A percentile compares a stretch with the other conserved stretches of the same genome.
Conservation (phyloP, 768 basidiomycete species). For the Xerocomellus intermedius region DNA sequence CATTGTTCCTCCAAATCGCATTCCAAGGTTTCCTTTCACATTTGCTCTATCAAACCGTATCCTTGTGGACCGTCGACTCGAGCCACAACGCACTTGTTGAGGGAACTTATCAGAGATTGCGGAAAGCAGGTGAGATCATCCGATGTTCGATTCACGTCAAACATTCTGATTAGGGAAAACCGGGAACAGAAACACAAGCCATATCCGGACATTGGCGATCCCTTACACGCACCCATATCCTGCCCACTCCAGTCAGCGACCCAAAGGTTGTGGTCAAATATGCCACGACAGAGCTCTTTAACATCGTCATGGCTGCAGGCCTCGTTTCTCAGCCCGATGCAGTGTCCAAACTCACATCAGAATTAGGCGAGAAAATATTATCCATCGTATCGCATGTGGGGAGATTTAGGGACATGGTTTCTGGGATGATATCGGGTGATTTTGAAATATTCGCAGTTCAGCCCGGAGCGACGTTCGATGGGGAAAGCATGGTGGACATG, state of each 20-base stretch:
- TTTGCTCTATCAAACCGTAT: neutral
- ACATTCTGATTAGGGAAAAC: no score
- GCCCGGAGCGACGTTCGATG: neutral
- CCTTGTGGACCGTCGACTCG: neutral
- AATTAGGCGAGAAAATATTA: neutral
- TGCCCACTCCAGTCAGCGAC: neutral
- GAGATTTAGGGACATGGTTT: neutral
- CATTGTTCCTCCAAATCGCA: neutral
- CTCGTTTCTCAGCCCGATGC: neutral
- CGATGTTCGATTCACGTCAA: no score
- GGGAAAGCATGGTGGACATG: neutral
- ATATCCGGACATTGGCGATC: neutral
- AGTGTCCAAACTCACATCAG: neutral
- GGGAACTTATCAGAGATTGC: neutral
- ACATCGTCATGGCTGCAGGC: neutral
- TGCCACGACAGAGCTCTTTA: neutral
- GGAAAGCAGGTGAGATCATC: neutral
- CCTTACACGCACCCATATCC: neutral
- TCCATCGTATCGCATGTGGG: neutral
- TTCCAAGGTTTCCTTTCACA: neutral
- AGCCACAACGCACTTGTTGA: neutral
- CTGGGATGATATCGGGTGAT: constrained; percentile 1
- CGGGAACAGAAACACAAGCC: neutral
- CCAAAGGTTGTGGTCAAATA: neutral
- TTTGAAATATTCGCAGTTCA: neutral